Evolutionary conservation across 1,284 basidiomycete species (phyloP), one percentile per base, ranked within the genome.

Genomic region (Trichosporon coremiiforme): DNA sequence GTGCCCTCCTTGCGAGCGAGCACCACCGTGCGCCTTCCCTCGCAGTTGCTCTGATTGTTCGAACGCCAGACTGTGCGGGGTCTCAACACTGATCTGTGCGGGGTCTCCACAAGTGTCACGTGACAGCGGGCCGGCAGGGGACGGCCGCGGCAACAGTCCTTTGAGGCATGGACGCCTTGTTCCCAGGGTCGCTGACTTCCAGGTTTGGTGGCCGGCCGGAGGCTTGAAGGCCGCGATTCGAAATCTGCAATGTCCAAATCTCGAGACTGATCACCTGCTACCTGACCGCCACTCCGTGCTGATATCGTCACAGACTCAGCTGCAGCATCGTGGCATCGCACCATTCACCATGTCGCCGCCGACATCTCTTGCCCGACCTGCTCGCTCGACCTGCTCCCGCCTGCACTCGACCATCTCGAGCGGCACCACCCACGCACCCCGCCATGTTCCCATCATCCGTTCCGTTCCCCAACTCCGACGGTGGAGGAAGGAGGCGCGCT

Each of bases 401-500:
- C 57, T 62, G 29, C 57, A 62, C 57, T 62, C 57, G 57, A 62
- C 57, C 57, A 33, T 62, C 57, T 62, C 57, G 57, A n/a, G 29
- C 57, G 57, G 57, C 29, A 35, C 57, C 12, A 62, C 57, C 35
- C 67, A 12, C 64, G 67, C 36, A 25, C 64, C 57, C 31, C 63
- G 66, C 25, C 72, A 75, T 67, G 90, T 96, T 70, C 91, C 90
- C 4, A 87, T 97, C 66, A 89, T 96, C 75, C 88, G 87, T 3
- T 89, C 90, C 0, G 85, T 97, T 31, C 82, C 85, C 3, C 86
- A 89, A 2, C 90, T 90, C 76, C 87, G 94, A 62, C 83, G 86
- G 85, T 99, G 95, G 96, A 86, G 95, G 31, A 83, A 85, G 63
- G 84, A 84, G 64, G 91, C 89, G 0, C 88, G 88, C 71, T 84